Conservation (phyloP, 2,329 filamentous ascomycete species). For the Aspergillus proliferans region DNA sequence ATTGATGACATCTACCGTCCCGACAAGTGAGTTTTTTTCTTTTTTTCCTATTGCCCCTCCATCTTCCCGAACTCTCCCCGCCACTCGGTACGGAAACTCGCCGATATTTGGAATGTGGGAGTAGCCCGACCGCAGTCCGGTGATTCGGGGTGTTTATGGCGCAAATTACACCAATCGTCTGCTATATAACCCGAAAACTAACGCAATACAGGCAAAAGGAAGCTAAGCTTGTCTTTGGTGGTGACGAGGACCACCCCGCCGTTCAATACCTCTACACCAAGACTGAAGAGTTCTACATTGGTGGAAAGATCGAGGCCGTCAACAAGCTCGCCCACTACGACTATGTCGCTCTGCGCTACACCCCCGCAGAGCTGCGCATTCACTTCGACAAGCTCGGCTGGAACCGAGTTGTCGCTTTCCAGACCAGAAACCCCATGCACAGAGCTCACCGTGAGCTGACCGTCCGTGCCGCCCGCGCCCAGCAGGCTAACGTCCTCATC, state of each 20-base stretch:
- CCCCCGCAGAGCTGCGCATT: constrained; percentile 84
- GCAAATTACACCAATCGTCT: too few relatives aligned
- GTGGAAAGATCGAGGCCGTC: constrained; percentile 92
- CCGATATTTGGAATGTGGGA: background rate
- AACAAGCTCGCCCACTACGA: constrained; percentile 97
- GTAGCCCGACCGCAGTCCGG: too few relatives aligned
- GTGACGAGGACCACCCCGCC: constrained; percentile 84
- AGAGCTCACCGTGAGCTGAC: constrained; percentile 96
- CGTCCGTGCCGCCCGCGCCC: constrained; percentile 87
- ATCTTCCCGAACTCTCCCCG: too few relatives aligned
- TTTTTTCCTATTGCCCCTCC: background rate
- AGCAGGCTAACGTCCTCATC: constrained; percentile 97
- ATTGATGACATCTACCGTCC: constrained; percentile 93
- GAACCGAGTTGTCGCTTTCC: constrained; percentile 96
- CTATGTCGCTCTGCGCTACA: constrained; percentile 93
- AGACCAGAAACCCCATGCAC: constrained; percentile 99
- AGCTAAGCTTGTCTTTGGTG: constrained; percentile 90
- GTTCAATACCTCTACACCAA: constrained; percentile 81
- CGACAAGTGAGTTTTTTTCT: constrained; percentile 68
- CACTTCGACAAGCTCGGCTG: constrained; percentile 99
- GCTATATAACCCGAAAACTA: constrained; percentile 4
- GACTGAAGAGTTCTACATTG: constrained; percentile 82
- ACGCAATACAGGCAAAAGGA: constrained; percentile 64
- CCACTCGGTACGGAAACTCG: too few relatives aligned
- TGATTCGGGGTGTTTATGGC: too few relatives aligned